Conservation (phyloP, 2,329 filamentous ascomycete species). For the Alternaria gaisen region DNA sequence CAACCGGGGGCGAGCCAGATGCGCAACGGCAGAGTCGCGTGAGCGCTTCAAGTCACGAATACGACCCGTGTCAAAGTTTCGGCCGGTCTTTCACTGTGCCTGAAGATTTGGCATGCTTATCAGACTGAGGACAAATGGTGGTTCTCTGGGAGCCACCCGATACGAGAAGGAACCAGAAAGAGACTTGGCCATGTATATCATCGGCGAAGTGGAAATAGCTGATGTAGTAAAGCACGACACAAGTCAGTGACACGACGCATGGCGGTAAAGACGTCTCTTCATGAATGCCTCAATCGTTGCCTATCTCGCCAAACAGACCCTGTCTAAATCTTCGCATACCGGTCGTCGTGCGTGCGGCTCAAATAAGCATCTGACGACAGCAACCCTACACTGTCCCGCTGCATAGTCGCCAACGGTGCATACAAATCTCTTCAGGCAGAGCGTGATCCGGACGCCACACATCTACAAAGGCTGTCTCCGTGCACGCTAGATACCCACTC, state of each 20-base stretch:
- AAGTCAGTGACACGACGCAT: not conserved
- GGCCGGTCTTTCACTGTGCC: constrained; percentile 17
- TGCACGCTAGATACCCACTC: constrained; percentile 24
- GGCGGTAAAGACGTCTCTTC: not conserved
- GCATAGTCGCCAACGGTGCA: constrained; percentile 26
- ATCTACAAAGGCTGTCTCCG: constrained; percentile 38
- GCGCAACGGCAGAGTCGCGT: constrained; percentile 19
- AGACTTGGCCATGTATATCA: constrained; percentile 21
- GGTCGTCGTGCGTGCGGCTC: constrained; percentile 43
- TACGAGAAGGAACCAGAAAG: constrained; percentile 23
- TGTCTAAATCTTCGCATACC: constrained; percentile 17
- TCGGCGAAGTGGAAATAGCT: not conserved
- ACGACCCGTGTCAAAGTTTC: constrained; percentile 25
- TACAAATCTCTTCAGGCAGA: constrained; percentile 22
- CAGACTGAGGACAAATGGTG: constrained; percentile 31
- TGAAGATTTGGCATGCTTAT: constrained; percentile 44
- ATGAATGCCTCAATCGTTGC: not conserved
- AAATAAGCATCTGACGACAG: constrained; percentile 51
- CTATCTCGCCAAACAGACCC: constrained; percentile 7
- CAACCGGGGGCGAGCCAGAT: constrained; percentile 13
- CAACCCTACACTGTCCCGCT: constrained; percentile 37
- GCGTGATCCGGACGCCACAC: constrained; percentile 35
- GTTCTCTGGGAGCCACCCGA: constrained; percentile 8
- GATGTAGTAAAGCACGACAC: not conserved
- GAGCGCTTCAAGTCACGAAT: constrained; percentile 21